Percentiles rank a stretch among this genome's conserved stretches.
These are phyloP conservation scores for Teratosphaeria zuluensis DNA, from an alignment of 2,329 filamentous ascomycete species.

Conservation along the genomic window DNA sequence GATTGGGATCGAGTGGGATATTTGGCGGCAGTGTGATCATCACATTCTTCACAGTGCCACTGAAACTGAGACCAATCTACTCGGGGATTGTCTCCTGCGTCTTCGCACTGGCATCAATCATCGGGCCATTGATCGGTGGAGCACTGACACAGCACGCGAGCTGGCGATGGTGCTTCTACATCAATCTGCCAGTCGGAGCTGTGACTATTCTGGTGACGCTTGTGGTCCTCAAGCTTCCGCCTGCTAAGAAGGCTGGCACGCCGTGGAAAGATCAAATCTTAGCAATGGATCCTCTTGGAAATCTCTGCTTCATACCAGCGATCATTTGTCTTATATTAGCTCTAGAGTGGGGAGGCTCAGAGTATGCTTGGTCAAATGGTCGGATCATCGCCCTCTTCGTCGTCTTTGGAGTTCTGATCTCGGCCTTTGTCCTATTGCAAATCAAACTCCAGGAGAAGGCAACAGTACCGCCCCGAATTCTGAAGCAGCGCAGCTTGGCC, in stretches of 20 bases:
- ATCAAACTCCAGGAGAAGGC: constrained; percentile 22
- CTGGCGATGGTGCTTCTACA: constrained; percentile 26
- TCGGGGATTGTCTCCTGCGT: constrained; percentile 17
- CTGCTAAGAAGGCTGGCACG: neutral
- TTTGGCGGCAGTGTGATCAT: constrained; percentile 15
- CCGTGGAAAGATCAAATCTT: neutral
- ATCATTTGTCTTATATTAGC: neutral
- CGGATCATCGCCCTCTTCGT: neutral
- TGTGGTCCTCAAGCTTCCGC: neutral
- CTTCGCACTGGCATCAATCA: constrained; percentile 19
- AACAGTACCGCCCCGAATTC: constrained; percentile 25
- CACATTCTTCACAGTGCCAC: constrained; percentile 6
- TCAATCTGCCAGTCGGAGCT: neutral
- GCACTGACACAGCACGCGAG: constrained; percentile 24
- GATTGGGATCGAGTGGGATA: constrained; percentile 17
- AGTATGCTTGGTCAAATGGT: neutral
- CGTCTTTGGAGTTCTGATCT: constrained; percentile 23
- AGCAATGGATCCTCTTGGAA: neutral
- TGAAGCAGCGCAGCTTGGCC: constrained; percentile 20
- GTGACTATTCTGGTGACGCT: neutral
- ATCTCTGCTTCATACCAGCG: neutral
- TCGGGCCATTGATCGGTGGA: constrained; percentile 27
- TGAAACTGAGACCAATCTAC: neutral
- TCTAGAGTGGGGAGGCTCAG: neutral
- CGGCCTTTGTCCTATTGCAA: constrained; percentile 25